Evolutionary conservation across 306 rosid species (phyloP), one percentile per base, ranked within the genome.

Genomic region (Cucurbita ficifolia): DNA sequence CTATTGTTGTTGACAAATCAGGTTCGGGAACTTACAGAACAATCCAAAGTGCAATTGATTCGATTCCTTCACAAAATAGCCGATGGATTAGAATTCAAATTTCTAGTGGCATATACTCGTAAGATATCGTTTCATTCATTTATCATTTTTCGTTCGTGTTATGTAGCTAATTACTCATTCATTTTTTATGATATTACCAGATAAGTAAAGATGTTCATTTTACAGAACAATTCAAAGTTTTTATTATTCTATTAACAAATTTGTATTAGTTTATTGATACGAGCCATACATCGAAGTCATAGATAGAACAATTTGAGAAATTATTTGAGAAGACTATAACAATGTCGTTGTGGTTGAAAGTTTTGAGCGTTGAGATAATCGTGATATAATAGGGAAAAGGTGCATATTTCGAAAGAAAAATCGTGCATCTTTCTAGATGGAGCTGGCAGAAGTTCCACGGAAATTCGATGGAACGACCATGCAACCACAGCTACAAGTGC

Each of bases 1-100:
- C 33, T 46, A 48, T 74, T 10, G 29, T 59, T 46, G 90, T 86
- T 5, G 81, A 72, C 46, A 50, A 73, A 29, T 67, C 55, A 1
- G 80, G 77, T 9, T 19, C 14, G 6, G 48, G 75, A 45, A 5
- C 24, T 33, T 86, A 84, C 67, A 40, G 1, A 1, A 76, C 82
- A 7, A 29, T 86, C 7, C 87, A 86, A 74, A 77, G 77, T 22
- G 90, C 88, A 33, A 80, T 86, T 68, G 82, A 86, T 70, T 82
- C 78, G 6, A 45, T 84, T 18, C 54, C 71, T 1, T 6, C 8
- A 9, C 33, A 45, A 42, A 84, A 59, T 7, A 11, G 10, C 13
- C 13, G 8, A 43, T 86, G 90, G 85, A 75, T 84, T 14, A 77
- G 76, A 24, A 16, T 86, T 58, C 76, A 73, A 52, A 82, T 84